Evolutionary conservation across 352 stramenopile genomes (phyloP), one percentile per base, ranked within the genome.

Genomic region (Phytophthora nicotianae): DNA sequence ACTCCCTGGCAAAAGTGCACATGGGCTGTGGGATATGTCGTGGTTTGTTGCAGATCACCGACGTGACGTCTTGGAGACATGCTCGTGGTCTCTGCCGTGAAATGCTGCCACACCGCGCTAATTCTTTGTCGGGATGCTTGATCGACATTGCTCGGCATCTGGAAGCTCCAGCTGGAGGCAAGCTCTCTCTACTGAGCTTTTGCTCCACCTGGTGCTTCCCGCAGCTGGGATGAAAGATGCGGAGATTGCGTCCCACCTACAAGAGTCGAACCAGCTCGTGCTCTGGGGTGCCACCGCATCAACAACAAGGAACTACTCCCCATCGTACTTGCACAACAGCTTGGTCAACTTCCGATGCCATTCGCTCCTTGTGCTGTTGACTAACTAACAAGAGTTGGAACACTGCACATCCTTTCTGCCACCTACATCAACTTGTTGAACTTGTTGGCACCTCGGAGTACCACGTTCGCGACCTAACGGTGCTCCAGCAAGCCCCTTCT

Each of bases 341-440:
- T 63, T 67, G 42, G 50, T 71, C 57, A 71, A 67, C 57, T 67
- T 67, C 29, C 27, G 50, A 66, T 66, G 51, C 27, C 63, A 58
- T 33, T 63, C 51, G 49, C n/a, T 53, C 19, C 40, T 38, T 55
- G 29, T n/a, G 45, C 26, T 67, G 50, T 63, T 67, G 63, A 67
- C 50, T 62, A 62, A 62, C 10, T 45, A 23, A 19, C 32, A n/a
- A 65, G 27, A 58, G 49, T 41, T 21, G 45, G 37, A 45, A 58
- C 27, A 49, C 14, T 45, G 21, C 47, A 71, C 63, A 68, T 71
- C 46, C 19, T 70, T 70, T 70, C 43, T 54, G 54, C 33, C 41
- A 58, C 62, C 53, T 35, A 14, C 46, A 62, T 70, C 50, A 68
- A 60, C 40, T 47, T 50, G 41, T 65, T 72, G 46, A 21, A 38